These are phyloP conservation scores for Phaeoacremonium minimum DNA, from an alignment of 2,329 filamentous ascomycete species.

Conservation along the genomic window DNA sequence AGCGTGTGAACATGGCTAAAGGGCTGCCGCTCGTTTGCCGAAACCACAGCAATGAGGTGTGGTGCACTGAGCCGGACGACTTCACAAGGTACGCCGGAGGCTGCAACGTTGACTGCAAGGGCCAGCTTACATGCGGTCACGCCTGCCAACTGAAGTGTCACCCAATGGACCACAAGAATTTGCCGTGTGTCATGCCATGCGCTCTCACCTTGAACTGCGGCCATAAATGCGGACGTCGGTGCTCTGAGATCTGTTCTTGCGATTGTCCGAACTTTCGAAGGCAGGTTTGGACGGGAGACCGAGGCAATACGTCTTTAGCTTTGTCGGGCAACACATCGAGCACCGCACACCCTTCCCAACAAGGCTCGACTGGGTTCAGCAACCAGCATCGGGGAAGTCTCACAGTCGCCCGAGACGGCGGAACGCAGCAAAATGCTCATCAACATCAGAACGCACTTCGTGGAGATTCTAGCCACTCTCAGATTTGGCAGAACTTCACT, in stretches of 20 bases:
- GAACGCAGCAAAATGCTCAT: too few relatives aligned
- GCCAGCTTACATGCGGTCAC: constrained; percentile 44
- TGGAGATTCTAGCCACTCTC: too few relatives aligned
- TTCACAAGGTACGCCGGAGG: constrained; percentile 47
- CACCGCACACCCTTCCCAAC: not conserved
- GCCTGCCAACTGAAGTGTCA: constrained; percentile 47
- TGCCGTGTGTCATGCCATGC: constrained; percentile 15
- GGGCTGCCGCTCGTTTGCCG: constrained; percentile 60
- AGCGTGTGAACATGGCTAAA: constrained; percentile 21
- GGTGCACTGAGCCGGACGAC: constrained; percentile 47
- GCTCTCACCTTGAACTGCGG: constrained; percentile 12
- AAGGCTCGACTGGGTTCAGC: not conserved
- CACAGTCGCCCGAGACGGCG: too few relatives aligned
- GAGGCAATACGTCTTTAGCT: too few relatives aligned
- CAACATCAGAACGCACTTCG: too few relatives aligned
- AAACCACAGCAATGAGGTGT: constrained; percentile 48
- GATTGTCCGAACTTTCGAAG: not conserved
- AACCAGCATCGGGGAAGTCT: not conserved
- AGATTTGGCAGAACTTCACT: not conserved
- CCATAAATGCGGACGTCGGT: constrained; percentile 15
- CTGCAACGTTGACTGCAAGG: constrained; percentile 41
- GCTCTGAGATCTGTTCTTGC: constrained; percentile 10
- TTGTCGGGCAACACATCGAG: too few relatives aligned
- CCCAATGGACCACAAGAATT: constrained; percentile 15
- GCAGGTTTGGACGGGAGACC: too few relatives aligned